These are phyloP conservation scores for Tarenaya hassleriana DNA, from an alignment of 345 rosid species.

Conservation along the genomic window DNA sequence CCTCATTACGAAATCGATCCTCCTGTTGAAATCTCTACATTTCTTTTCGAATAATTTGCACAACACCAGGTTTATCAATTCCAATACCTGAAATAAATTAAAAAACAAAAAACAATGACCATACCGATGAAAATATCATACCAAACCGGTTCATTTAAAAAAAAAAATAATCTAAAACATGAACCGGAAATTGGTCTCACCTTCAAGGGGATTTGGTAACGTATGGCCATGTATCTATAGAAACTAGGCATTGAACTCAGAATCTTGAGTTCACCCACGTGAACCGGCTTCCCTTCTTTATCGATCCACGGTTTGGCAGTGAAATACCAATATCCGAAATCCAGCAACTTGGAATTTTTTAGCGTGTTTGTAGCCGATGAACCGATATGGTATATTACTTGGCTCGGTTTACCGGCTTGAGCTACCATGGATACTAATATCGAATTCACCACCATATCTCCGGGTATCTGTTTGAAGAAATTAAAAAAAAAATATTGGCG, in stretches of 20 bases:
- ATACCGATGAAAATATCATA: background rate
- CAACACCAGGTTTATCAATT: constrained; percentile 19
- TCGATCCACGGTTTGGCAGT: constrained; percentile 64
- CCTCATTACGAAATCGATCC: constrained; percentile 2
- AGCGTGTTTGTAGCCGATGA: constrained; percentile 57
- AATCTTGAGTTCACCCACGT: constrained; percentile 39
- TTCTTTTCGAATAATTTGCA: constrained; percentile 21
- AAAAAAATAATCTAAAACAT: too few relatives aligned
- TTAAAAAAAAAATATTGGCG: too few relatives aligned
- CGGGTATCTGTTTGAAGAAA: constrained; percentile 46
- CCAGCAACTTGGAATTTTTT: constrained; percentile 34
- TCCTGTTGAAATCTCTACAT: background rate
- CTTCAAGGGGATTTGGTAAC: constrained; percentile 55
- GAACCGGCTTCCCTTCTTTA: constrained; percentile 68
- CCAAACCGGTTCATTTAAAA: background rate
- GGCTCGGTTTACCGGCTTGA: constrained; percentile 27
- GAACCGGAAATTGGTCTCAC: too few relatives aligned
- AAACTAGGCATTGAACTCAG: constrained; percentile 61
- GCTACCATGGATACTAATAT: constrained; percentile 52
- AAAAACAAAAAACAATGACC: background rate
- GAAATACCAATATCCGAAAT: constrained; percentile 44
- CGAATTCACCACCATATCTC: constrained; percentile 83
- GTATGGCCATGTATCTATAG: constrained; percentile 59
- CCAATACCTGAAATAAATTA: constrained; percentile 21
- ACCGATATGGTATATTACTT: constrained; percentile 62